Percentiles rank a stretch among this genome's conserved stretches.
Conservation (phyloP, 345 rosid genomes). For the Salix brachista region DNA sequence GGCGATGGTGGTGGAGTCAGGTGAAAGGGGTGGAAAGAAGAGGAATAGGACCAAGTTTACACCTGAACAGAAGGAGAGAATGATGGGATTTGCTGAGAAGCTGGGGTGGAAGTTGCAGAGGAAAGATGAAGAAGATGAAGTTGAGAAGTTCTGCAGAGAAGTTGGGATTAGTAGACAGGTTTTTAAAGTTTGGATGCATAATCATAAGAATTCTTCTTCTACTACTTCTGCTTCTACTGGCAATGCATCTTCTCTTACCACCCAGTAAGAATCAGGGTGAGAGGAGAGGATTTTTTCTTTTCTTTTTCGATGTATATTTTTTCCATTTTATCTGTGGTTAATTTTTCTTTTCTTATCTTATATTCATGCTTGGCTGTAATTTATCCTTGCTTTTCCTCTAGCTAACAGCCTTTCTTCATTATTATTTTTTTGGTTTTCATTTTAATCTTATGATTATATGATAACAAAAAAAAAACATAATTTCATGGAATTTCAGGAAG, state of each 20-base stretch:
- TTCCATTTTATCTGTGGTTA: neutral
- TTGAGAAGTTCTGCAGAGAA: slow-evolving; percentile 52
- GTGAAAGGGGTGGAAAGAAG: slow-evolving; percentile 25
- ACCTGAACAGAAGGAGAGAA: slow-evolving; percentile 57
- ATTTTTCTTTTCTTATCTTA: neutral
- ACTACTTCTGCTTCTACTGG: slow-evolving; percentile 38
- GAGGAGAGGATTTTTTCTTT: neutral
- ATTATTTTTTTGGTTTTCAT: neutral
- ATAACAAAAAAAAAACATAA: neutral
- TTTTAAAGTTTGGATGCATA: slow-evolving; percentile 77
- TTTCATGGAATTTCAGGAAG: neutral
- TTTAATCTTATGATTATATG: neutral
- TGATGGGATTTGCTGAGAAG: slow-evolving; percentile 57
- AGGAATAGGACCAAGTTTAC: slow-evolving; percentile 62
- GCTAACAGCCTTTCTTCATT: neutral
- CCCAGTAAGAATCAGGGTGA: slow-evolving; percentile 15
- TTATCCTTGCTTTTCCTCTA: neutral
- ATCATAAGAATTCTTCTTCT: slow-evolving; percentile 48
- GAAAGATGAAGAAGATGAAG: slow-evolving; percentile 52
- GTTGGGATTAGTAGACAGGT: slow-evolving; percentile 53
- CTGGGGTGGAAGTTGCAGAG: slow-evolving; percentile 58
- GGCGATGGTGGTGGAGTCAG: slow-evolving; percentile 11
- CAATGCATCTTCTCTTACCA: slow-evolving; percentile 58
- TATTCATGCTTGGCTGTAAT: neutral
- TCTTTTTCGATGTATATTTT: neutral